Evolutionary conservation across 805 yeast genomes (phyloP), one percentile per base, ranked within the genome.

Genomic region (Hanseniaspora jakobsenii): DNA sequence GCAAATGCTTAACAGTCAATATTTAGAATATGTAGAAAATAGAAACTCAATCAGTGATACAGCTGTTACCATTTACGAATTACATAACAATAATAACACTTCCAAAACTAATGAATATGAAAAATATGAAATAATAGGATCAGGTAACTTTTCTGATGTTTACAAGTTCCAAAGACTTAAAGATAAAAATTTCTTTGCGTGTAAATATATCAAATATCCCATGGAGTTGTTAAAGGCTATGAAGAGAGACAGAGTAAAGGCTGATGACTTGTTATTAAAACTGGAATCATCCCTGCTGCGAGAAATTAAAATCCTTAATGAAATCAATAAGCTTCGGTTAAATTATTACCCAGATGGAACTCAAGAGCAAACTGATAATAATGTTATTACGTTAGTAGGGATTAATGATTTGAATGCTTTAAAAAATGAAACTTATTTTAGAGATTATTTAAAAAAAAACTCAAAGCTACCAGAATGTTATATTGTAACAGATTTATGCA

Each of bases 401-500:
- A 50, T 65, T 17, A 60, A 63, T 36, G 47, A 56, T 34, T 54
- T 56, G 2, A 34, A 52, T 1, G 55, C 58, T 40, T 55, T 40
- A 43, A 53, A 48, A 17, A 47, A 57, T 21, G 30, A 34, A 6
- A 35, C 37, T 13, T 42, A 16, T 17, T 35, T 54, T 58, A 66
- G 49, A 37, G 59, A 34, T 48, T 34, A 14, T 24, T 54, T 30
- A 29, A 44, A 18, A 43, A 59, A 51, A 51, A 50, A 23, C 37
- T 32, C 41, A 10, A 37, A 29, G 38, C 48, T 55, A 37, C 64
- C 57, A 51, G 48, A 67, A 54, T 62, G 60, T 49, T 54, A 62
- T 47, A 70, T 87, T 60, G 79, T 81, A 32, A 66, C 87, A 54
- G 82, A 87, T 1, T 84, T 72, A 58, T 81, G 85, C 53, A 59